These are phyloP conservation scores for Astrephomene gubernaculifera DNA, from an alignment of 139 green algal genomes.

Conservation along the genomic window DNA sequence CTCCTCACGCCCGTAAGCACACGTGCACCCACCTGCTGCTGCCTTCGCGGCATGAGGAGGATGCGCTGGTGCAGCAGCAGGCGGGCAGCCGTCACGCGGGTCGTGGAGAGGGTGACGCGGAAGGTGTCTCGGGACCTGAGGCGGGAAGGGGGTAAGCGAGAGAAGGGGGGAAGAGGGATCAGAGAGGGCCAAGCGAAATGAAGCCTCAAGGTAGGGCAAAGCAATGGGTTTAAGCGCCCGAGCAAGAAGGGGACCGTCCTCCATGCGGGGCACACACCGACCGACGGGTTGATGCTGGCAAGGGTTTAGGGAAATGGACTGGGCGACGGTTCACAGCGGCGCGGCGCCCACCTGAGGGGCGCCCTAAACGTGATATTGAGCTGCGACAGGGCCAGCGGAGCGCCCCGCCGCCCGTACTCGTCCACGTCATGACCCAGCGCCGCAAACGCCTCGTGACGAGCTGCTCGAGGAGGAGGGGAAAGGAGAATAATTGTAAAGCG, in stretches of 20 bases:
- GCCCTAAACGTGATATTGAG: slow-evolving; percentile 49
- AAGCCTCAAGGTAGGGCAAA: no score
- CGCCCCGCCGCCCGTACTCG: slow-evolving; percentile 33
- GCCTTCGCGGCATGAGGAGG: background rate
- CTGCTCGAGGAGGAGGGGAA: background rate
- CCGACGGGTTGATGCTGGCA: no score
- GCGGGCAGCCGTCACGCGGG: slow-evolving; percentile 27
- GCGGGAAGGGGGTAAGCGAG: no score
- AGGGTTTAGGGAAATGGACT: no score
- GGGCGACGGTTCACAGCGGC: no score
- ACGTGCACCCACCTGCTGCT: background rate
- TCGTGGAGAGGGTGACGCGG: background rate
- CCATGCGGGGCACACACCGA: no score
- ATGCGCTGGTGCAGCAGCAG: slow-evolving; percentile 41
- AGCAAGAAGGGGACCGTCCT: no score
- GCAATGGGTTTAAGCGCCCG: no score
- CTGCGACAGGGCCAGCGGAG: slow-evolving; percentile 49
- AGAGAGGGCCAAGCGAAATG: no score
- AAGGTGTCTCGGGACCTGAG: slow-evolving; percentile 40
- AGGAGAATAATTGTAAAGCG: no score
- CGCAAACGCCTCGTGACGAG: slow-evolving; percentile 51
- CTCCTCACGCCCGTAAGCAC: no score
- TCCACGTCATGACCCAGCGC: slow-evolving; percentile 45
- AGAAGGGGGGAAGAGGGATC: no score
- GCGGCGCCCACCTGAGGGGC: slow-evolving; percentile 38